A percentile compares a stretch with the other conserved stretches of the same genome.
Evolutionary conservation across 805 yeast species (phyloP).

Genomic region (Teunomyces stri): DNA sequence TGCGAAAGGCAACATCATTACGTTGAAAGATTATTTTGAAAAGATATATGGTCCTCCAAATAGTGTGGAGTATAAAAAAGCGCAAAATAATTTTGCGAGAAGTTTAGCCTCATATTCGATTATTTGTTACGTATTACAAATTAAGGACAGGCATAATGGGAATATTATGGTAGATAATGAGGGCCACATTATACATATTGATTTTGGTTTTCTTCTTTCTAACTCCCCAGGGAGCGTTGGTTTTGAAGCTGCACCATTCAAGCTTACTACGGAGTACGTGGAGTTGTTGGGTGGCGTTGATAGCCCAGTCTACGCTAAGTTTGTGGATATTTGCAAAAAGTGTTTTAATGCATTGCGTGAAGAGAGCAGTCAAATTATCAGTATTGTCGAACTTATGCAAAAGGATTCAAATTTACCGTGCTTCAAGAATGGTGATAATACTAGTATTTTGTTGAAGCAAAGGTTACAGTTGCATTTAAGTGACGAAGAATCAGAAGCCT

Average conservation of each 20-base stretch:
- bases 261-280: slow-evolving; percentile 83
- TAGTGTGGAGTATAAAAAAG: slow-evolving; percentile 57
- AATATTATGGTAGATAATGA: slow-evolving; percentile 95
- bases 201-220: slow-evolving; percentile 89
- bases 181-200: slow-evolving; percentile 93
- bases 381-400: slow-evolving; percentile 92
- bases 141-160: slow-evolving; percentile 96
- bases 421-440: slow-evolving; percentile 81
- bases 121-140: slow-evolving; percentile 84
- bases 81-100: slow-evolving; percentile 80
- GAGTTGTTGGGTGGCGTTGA: slow-evolving; percentile 82
- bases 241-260: slow-evolving; percentile 97
- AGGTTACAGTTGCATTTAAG: slow-evolving; percentile 75
- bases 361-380: slow-evolving; percentile 69
- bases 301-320: slow-evolving; percentile 57
- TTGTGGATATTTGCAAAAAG: slow-evolving; percentile 60
- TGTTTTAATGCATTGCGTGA: slow-evolving; percentile 75
- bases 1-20: slow-evolving; percentile 66
- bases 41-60: slow-evolving; percentile 69
- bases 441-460: slow-evolving; percentile 74
- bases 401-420: slow-evolving; percentile 89
- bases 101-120: slow-evolving; percentile 92
- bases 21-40: slow-evolving; percentile 74
- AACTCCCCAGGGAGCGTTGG: slow-evolving; percentile 97
- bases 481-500: slow-evolving; percentile 69